phyloP scores from a whole-genome alignment of 148 eudicot genomes.

The Salicornia ramosissima region DNA sequence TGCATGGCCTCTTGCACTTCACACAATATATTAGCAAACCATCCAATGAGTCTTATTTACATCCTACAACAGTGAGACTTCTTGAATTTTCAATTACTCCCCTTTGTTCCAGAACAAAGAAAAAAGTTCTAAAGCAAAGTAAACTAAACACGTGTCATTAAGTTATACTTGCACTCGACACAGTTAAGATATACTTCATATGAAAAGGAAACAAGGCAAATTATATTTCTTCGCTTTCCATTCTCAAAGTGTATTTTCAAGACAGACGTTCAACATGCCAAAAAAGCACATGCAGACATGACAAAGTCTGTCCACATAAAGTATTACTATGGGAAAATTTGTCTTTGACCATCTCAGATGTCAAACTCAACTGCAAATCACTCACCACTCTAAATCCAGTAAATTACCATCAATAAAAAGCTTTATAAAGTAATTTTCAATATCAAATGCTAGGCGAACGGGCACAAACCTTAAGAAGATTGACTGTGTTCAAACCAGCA shows the following conservation, averaged over 20 bases:
- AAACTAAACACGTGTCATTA: background rate
- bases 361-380: background rate
- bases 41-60: background rate
- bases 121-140: background rate
- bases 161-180: no score
- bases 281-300: background rate
- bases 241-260: background rate
- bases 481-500: conserved; percentile 90
- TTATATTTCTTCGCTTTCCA: background rate
- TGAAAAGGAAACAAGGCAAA: background rate
- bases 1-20: background rate
- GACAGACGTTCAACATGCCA: background rate
- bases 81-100: background rate
- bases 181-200: background rate
- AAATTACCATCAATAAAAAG: background rate
- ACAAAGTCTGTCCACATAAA: background rate
- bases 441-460: background rate
- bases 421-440: background rate
- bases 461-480: conserved; percentile 69
- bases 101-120: background rate
- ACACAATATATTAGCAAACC: background rate
- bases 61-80: background rate
- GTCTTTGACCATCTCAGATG: background rate
- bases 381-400: background rate
- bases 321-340: background rate